Percentiles rank a stretch among this genome's conserved stretches.
Conservation (phyloP, 2,329 filamentous ascomycete genomes). For the Arthrobotrys sphaeroides region DNA sequence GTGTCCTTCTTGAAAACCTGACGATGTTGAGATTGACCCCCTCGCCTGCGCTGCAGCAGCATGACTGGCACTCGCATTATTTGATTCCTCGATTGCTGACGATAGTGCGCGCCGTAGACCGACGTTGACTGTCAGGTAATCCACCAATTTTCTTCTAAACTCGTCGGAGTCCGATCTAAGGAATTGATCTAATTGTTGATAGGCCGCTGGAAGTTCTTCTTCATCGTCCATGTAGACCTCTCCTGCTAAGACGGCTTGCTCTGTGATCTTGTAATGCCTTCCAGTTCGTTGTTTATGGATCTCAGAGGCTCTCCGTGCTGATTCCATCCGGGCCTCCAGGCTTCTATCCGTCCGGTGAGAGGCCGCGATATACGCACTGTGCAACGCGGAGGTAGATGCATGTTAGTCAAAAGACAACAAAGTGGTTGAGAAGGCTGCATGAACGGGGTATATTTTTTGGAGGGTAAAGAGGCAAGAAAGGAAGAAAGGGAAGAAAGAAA, state of each 20-base stretch:
- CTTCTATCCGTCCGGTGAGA: slow-evolving; percentile 86
- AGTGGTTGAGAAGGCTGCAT: background rate
- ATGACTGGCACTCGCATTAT: slow-evolving; percentile 61
- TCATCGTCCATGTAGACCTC: slow-evolving; percentile 98
- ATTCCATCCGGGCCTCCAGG: slow-evolving; percentile 86
- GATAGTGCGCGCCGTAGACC: slow-evolving; percentile 66
- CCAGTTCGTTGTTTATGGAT: slow-evolving; percentile 90
- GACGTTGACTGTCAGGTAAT: slow-evolving; percentile 69
- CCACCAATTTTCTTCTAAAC: slow-evolving; percentile 71
- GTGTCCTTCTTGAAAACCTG: background rate
- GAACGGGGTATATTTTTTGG: background rate
- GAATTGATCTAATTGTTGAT: slow-evolving; percentile 71
- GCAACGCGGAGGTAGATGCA: slow-evolving; percentile 21
- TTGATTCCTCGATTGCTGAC: slow-evolving; percentile 60
- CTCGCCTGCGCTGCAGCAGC: slow-evolving; percentile 58
- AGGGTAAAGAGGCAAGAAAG: too few species aligned
- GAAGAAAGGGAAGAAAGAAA: background rate
- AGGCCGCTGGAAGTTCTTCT: slow-evolving; percentile 76
- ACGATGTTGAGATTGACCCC: background rate
- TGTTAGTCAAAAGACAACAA: slow-evolving; percentile 34
- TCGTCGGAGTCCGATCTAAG: slow-evolving; percentile 70
- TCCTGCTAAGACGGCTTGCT: slow-evolving; percentile 86
- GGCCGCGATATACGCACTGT: slow-evolving; percentile 87
- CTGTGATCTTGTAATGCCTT: slow-evolving; percentile 80
- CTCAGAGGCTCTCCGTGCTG: slow-evolving; percentile 85